These are phyloP conservation scores for Blastobotrys malaysiensis DNA, from an alignment of 1,139 yeast species.

Conservation along the genomic window DNA sequence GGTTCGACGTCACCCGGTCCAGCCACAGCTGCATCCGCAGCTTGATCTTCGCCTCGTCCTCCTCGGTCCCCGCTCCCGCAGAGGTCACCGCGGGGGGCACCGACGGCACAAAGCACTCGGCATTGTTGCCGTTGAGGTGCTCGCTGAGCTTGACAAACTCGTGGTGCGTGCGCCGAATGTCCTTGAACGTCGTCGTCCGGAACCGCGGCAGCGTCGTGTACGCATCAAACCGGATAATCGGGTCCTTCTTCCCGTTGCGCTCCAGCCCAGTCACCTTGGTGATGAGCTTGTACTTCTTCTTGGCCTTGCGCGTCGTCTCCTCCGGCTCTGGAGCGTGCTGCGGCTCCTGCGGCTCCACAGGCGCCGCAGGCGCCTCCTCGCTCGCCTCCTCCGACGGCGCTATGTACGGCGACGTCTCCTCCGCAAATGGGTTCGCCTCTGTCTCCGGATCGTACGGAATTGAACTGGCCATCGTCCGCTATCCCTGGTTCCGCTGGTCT, in stretches of 20 bases:
- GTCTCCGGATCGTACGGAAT: constrained; percentile 27
- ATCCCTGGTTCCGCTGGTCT: neutral
- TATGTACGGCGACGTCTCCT: constrained; percentile 1
- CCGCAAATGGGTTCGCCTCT: constrained; percentile 25
- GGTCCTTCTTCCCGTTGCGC: constrained; percentile 45
- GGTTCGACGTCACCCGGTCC: constrained; percentile 64
- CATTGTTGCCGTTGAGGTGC: constrained; percentile 70
- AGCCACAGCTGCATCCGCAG: constrained; percentile 81
- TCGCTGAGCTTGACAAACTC: constrained; percentile 75
- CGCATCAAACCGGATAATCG: constrained; percentile 45
- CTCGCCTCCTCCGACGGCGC: neutral
- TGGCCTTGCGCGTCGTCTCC: constrained; percentile 2
- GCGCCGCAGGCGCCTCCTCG: constrained; percentile 6
- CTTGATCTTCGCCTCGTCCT: constrained; percentile 58
- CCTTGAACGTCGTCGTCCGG: constrained; percentile 65
- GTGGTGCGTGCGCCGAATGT: constrained; percentile 71
- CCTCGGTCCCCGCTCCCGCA: constrained; percentile 79
- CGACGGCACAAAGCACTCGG: constrained; percentile 92
- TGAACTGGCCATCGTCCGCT: constrained; percentile 25
- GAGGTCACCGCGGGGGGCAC: constrained; percentile 70
- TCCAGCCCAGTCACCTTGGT: constrained; percentile 45
- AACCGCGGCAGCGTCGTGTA: constrained; percentile 40
- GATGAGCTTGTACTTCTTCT: constrained; percentile 30
- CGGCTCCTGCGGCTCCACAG: constrained; percentile 5
- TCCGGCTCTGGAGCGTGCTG: neutral